Evolutionary conservation across 176 grass and related monocot species (phyloP).

Genomic region (Saccharum spontaneum): DNA sequence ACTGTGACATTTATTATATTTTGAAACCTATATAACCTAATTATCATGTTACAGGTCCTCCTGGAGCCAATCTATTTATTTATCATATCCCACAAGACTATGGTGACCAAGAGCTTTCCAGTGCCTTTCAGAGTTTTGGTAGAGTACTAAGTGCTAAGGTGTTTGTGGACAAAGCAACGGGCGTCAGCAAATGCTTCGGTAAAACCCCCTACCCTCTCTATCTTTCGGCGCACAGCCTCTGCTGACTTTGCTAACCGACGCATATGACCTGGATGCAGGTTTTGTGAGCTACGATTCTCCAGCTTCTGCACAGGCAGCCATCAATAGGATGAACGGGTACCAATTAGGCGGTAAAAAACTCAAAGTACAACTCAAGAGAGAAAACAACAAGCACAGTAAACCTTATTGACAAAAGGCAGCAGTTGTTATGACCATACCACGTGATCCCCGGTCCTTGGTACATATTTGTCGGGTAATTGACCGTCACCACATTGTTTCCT

Average conservation of each 20-base stretch:
- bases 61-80: slow-evolving; percentile 90
- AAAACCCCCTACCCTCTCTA: neutral
- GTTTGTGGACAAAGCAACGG: slow-evolving; percentile 95
- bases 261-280: slow-evolving; percentile 33
- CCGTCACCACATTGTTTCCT: slow-evolving; percentile 43
- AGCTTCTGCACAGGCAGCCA: slow-evolving; percentile 72
- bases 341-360: slow-evolving; percentile 91
- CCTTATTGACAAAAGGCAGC: slow-evolving; percentile 47
- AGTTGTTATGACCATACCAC: neutral
- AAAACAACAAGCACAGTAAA: slow-evolving; percentile 88
- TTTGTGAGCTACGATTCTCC: slow-evolving; percentile 96
- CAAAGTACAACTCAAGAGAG: slow-evolving; percentile 99
- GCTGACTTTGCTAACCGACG: neutral
- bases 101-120: slow-evolving; percentile 82
- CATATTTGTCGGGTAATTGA: slow-evolving; percentile 69
- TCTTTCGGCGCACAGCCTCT: neutral
- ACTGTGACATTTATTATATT: neutral
- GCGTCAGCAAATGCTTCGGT: slow-evolving; percentile 98
- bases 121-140: slow-evolving; percentile 88
- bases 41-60: slow-evolving; percentile 60
- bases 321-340: slow-evolving; percentile 75
- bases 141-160: slow-evolving; percentile 96
- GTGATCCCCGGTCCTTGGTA: slow-evolving; percentile 30
- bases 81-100: slow-evolving; percentile 86
- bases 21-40: neutral